phyloP scores from a whole-genome alignment of 1,284 basidiomycete genomes.

The Cutaneotrichosporon spelunceum region DNA sequence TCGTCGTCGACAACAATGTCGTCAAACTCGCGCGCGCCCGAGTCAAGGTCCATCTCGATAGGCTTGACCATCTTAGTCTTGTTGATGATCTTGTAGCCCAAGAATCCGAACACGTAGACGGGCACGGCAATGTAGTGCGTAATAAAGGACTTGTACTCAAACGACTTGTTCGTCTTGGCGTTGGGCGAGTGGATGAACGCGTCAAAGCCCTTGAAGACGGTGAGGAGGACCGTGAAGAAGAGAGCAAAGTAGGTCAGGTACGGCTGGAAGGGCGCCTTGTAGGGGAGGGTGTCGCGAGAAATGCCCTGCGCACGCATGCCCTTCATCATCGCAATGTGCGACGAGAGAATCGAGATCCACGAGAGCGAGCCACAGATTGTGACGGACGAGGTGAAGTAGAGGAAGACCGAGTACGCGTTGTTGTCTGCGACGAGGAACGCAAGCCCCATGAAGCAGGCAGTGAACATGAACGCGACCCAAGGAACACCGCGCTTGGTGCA shows the following conservation, averaged over 20 bases:
- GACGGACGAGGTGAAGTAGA: slow-evolving; percentile 67
- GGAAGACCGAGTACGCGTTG: slow-evolving; percentile 56
- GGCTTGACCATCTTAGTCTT: slow-evolving; percentile 58
- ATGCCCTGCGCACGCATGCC: slow-evolving; percentile 62
- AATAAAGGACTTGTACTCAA: slow-evolving; percentile 60
- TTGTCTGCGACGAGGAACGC: slow-evolving; percentile 40
- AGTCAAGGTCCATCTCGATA: slow-evolving; percentile 62
- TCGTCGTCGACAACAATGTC: slow-evolving; percentile 57
- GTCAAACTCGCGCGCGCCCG: slow-evolving; percentile 63
- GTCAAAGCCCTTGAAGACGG: slow-evolving; percentile 67
- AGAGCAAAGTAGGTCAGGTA: slow-evolving; percentile 57
- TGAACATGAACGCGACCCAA: slow-evolving; percentile 50
- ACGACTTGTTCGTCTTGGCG: slow-evolving; percentile 2
- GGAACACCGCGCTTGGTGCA: slow-evolving; percentile 53
- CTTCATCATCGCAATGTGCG: slow-evolving; percentile 69
- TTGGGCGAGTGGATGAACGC: slow-evolving; percentile 49
- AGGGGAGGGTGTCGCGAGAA: slow-evolving; percentile 58
- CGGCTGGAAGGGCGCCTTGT: slow-evolving; percentile 51
- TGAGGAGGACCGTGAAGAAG: slow-evolving; percentile 59
- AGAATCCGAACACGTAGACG: slow-evolving; percentile 59
- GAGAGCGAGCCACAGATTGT: slow-evolving; percentile 68
- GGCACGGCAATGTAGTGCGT: slow-evolving; percentile 47
- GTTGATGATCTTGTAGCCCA: slow-evolving; percentile 60
- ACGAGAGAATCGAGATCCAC: slow-evolving; percentile 66
- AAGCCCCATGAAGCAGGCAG: slow-evolving; percentile 44